phyloP scores from a whole-genome alignment of 139 green algal species.

The Chlorella sp. region DNA sequence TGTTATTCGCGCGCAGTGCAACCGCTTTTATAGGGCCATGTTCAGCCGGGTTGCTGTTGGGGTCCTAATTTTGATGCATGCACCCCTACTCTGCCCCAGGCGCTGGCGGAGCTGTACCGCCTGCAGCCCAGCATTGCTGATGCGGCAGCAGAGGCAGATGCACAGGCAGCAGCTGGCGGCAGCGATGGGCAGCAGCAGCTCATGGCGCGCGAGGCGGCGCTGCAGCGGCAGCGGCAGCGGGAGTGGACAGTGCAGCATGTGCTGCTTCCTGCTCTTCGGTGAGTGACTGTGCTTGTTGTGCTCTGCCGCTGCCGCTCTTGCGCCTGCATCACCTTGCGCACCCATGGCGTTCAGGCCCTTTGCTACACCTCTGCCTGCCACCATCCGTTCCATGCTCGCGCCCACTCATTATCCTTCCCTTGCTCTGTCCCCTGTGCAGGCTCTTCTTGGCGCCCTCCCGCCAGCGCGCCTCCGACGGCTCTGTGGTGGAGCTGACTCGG shows the following conservation, averaged over 20 bases:
- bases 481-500: constrained; percentile 81
- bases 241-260: constrained; percentile 60
- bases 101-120: constrained; percentile 72
- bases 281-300: too few species aligned
- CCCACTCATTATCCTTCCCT: too few species aligned
- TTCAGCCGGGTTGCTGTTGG: background rate
- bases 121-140: constrained; percentile 52
- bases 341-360: too few species aligned
- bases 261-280: constrained; percentile 66
- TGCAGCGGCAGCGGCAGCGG: constrained; percentile 10
- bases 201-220: background rate
- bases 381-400: too few species aligned
- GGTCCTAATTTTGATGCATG: background rate
- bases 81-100: constrained; percentile 20
- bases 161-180: background rate
- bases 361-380: too few species aligned
- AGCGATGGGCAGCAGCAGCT: background rate
- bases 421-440: constrained; percentile 40
- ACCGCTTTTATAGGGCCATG: too few species aligned
- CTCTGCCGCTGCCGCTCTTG: too few species aligned
- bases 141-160: background rate
- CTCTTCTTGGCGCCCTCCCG: constrained; percentile 55
- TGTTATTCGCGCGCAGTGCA: background rate
- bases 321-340: too few species aligned
- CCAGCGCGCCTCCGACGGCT: constrained; percentile 69